These are phyloP conservation scores for Teratosphaeria zuluensis DNA, from an alignment of 2,329 filamentous ascomycete species.

Conservation along the genomic window DNA sequence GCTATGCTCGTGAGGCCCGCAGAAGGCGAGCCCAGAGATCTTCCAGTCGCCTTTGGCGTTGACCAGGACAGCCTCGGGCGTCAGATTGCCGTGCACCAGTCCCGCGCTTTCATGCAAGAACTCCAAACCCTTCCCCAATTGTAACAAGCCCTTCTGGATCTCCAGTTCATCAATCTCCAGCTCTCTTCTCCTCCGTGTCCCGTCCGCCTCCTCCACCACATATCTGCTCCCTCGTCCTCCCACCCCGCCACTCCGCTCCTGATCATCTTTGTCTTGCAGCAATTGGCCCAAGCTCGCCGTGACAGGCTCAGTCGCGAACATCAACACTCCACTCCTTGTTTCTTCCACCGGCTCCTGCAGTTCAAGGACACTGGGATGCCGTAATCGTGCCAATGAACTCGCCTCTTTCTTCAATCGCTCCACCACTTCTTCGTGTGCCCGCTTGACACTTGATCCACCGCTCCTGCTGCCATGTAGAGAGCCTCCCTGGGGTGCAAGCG, in stretches of 20 bases:
- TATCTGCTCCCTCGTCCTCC: conserved; percentile 63
- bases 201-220: conserved; percentile 70
- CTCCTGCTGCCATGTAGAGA: conserved; percentile 45
- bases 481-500: conserved; percentile 50
- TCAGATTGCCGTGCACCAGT: conserved; percentile 87
- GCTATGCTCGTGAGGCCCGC: conserved; percentile 67
- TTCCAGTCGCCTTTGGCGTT: conserved; percentile 99
- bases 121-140: conserved; percentile 87
- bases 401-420: conserved; percentile 89
- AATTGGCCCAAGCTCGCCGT: conserved; percentile 78
- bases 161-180: conserved; percentile 93
- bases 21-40: conserved; percentile 87
- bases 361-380: conserved; percentile 87
- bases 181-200: conserved; percentile 60
- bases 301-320: conserved; percentile 90
- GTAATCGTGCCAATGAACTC: conserved; percentile 72
- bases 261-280: conserved; percentile 71
- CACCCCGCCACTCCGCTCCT: conserved; percentile 60
- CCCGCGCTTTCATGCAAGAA: conserved; percentile 93
- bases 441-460: conserved; percentile 62
- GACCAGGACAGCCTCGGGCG: conserved; percentile 84
- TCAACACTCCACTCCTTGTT: conserved; percentile 77
- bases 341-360: conserved; percentile 93
- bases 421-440: conserved; percentile 77
- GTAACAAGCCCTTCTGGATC: conserved; percentile 89